phyloP scores from a whole-genome alignment of 495 filamentous ascomycete species.

The Penicillium bovifimosum region DNA sequence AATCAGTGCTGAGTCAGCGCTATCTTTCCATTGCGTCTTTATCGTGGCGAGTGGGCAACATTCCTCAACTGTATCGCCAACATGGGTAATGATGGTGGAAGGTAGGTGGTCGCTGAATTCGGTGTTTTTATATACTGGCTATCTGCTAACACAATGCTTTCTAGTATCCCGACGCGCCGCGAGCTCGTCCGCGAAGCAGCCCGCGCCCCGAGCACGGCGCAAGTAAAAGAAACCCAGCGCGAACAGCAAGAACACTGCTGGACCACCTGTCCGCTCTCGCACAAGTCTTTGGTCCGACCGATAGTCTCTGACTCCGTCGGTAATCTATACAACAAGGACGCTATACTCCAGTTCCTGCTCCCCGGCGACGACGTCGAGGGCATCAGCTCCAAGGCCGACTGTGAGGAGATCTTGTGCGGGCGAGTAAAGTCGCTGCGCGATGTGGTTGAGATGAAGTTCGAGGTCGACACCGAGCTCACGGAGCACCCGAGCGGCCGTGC shows the following conservation, averaged over 20 bases:
- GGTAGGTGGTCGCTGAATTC: slow-evolving; percentile 46
- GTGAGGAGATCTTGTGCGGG: slow-evolving; percentile 61
- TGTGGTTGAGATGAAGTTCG: slow-evolving; percentile 83
- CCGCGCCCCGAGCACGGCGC: slow-evolving; percentile 71
- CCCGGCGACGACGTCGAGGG: slow-evolving; percentile 52
- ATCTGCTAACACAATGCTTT: not conserved
- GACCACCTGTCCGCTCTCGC: slow-evolving; percentile 80
- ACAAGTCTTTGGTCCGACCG: slow-evolving; percentile 62
- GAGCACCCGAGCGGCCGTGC: slow-evolving; percentile 24
- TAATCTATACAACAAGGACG: slow-evolving; percentile 92
- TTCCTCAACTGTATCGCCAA: slow-evolving; percentile 11
- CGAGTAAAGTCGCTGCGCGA: slow-evolving; percentile 78
- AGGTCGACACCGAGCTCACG: slow-evolving; percentile 44
- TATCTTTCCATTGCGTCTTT: slow-evolving; percentile 15
- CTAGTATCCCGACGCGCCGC: slow-evolving; percentile 83
- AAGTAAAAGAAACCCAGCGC: slow-evolving; percentile 81
- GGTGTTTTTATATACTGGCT: not conserved
- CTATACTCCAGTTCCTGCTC: slow-evolving; percentile 75
- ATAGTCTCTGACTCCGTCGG: slow-evolving; percentile 82
- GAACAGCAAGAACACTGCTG: slow-evolving; percentile 81
- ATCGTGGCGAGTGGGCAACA: slow-evolving; percentile 19
- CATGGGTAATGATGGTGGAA: slow-evolving; percentile 98
- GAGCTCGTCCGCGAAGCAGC: slow-evolving; percentile 92
- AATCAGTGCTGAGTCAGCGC: slow-evolving; percentile 27
- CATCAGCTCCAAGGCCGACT: slow-evolving; percentile 51